Conservation (phyloP, 306 rosid species). For the Rosa chinensis region DNA sequence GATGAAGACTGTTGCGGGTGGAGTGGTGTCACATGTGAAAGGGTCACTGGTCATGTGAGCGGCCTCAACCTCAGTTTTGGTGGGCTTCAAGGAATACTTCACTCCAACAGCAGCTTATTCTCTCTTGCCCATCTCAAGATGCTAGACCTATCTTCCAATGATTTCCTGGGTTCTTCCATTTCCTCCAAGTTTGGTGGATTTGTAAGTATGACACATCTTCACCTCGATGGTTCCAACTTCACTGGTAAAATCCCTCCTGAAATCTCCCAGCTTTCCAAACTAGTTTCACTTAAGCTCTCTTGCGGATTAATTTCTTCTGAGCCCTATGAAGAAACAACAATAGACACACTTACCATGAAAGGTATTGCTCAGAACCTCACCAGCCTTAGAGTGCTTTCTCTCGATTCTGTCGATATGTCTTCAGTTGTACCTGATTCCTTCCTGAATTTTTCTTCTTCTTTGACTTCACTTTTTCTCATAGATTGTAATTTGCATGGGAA, state of each 20-base stretch:
- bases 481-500: rapidly evolving
- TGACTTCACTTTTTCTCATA: neutral
- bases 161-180: slow-evolving; percentile 8
- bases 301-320: neutral
- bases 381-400: neutral
- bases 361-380: slow-evolving; percentile 11
- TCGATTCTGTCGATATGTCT: neutral
- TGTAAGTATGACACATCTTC: neutral
- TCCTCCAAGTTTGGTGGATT: slow-evolving; percentile 9
- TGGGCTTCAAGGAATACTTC: slow-evolving; percentile 4
- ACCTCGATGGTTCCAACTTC: neutral
- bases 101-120: neutral
- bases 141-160: neutral
- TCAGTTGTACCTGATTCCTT: neutral
- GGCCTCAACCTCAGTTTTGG: slow-evolving; percentile 1
- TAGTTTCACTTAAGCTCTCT: neutral
- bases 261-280: slow-evolving; percentile 10
- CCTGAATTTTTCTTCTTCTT: slow-evolving; percentile 12
- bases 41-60: neutral
- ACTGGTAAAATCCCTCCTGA: neutral
- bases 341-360: neutral
- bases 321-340: neutral
- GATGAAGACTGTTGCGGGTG: slow-evolving; percentile 9
- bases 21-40: slow-evolving; percentile 25
- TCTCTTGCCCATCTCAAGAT: neutral